Percentiles rank a stretch among this genome's conserved stretches.
These are phyloP conservation scores for Gossypium turneri DNA, from an alignment of 345 rosid genomes.

Conservation along the genomic window DNA sequence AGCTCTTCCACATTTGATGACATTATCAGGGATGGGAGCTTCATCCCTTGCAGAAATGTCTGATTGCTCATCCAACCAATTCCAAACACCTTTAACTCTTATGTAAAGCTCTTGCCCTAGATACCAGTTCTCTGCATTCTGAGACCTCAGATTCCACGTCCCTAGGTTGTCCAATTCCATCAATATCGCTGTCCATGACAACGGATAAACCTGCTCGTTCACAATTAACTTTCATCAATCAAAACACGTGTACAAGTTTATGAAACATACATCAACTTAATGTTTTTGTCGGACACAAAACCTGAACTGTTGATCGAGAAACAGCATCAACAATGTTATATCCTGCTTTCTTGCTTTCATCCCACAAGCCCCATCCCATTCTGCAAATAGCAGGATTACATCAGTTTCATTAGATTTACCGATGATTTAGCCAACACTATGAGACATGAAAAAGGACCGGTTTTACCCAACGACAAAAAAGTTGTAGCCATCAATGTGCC, in stretches of 20 bases:
- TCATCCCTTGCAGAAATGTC: slow-evolving; percentile 20
- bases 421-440: neutral
- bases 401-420: neutral
- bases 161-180: slow-evolving; percentile 42
- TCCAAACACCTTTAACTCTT: slow-evolving; percentile 25
- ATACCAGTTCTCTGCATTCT: slow-evolving; percentile 32
- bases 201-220: slow-evolving; percentile 37
- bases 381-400: slow-evolving; percentile 15
- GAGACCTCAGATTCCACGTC: slow-evolving; percentile 52
- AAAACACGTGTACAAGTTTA: neutral
- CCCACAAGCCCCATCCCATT: slow-evolving; percentile 30
- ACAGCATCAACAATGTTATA: slow-evolving; percentile 33
- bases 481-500: slow-evolving; percentile 52
- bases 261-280: neutral
- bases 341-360: slow-evolving; percentile 18
- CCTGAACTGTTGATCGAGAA: slow-evolving; percentile 38
- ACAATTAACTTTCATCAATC: neutral
- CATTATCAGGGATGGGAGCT: slow-evolving; percentile 28
- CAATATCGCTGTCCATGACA: slow-evolving; percentile 43
- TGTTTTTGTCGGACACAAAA: slow-evolving; percentile 5
- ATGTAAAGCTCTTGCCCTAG: slow-evolving; percentile 43
- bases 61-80: slow-evolving; percentile 6
- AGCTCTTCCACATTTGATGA: slow-evolving; percentile 8
- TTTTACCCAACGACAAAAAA: slow-evolving; percentile 44
- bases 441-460: too few relatives aligned